These are phyloP conservation scores for Talaromyces trachyspermus DNA, from an alignment of 495 filamentous ascomycete genomes.

Conservation along the genomic window DNA sequence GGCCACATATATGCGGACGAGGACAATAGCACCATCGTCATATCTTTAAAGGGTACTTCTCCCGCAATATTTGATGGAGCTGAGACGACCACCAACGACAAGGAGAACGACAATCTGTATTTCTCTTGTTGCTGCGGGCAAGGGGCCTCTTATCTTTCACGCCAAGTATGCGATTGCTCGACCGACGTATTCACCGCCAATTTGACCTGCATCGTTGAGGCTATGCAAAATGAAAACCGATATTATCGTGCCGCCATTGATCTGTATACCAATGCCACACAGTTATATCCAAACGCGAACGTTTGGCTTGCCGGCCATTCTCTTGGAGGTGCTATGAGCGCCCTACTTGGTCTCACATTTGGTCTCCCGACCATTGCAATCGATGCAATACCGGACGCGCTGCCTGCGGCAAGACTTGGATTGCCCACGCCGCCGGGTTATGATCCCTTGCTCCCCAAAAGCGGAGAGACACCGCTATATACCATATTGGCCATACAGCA, in stretches of 20 bases:
- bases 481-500: constrained; percentile 91
- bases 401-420: constrained; percentile 77
- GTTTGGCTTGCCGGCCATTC: constrained; percentile 90
- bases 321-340: constrained; percentile 78
- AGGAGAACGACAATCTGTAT: constrained; percentile 93
- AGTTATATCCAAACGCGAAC: constrained; percentile 75
- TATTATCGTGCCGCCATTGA: constrained; percentile 85
- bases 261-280: constrained; percentile 86
- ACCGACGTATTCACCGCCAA: constrained; percentile 81
- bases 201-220: constrained; percentile 72
- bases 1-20: constrained; percentile 90
- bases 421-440: constrained; percentile 78
- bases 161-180: constrained; percentile 86
- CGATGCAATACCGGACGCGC: constrained; percentile 81
- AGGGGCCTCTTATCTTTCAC: constrained; percentile 79
- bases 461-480: constrained; percentile 67
- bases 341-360: constrained; percentile 82
- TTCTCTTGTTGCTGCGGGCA: constrained; percentile 97
- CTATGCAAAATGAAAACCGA: constrained; percentile 70
- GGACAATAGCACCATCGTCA: constrained; percentile 76
- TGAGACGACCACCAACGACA: constrained; percentile 93
- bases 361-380: constrained; percentile 84
- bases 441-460: constrained; percentile 62
- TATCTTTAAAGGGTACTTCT: constrained; percentile 87
- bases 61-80: constrained; percentile 89